Evolutionary conservation across 495 filamentous ascomycete genomes (phyloP), one percentile per base, ranked within the genome.

Genomic region (Xylaria telfairii): DNA sequence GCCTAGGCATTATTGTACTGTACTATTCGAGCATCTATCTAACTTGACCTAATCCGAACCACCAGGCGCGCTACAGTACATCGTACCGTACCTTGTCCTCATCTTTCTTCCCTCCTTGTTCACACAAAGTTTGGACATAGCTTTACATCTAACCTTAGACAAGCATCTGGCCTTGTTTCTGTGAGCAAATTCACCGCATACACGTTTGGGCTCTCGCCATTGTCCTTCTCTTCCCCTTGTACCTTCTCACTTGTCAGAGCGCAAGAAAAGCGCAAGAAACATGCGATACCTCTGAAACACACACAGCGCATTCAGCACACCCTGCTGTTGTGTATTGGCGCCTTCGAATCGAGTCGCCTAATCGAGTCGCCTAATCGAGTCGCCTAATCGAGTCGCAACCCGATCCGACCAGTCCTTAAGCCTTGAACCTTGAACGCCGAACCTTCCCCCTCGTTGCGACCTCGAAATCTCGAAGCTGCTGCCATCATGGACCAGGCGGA

Each of bases 401-500:
- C 13, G 37, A 41, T 7, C 59, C 12, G 17, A 32, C 53, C 2
- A 32, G 28, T 13, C 26, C 53, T 12, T 17, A 21, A 17, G 42
- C 9, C 24, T 28, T 39, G 15, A 39, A 47, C 41, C 2, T 60
- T 47, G 9, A 65, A n/a, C 17, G 8, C 17, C n/a, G 26, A 62
- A 41, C 34, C 57, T n/a, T n/a, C n/a, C n/a, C n/a, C 47, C 44
- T 0, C 15, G 46, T 24, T 12, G 10, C n/a, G 26, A 56, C 53
- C 39, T 68, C 17, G 19, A 56, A 44, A 46, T n/a, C 12, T 62
- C 32, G 57, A 63, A 17, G 4, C 39, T 32, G 17, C 67, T 26
- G 30, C 65, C 30, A 72, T 65, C 53, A 86, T 86, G 84, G 83
- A 85, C 69, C 84, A 86, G 73, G 83, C 85, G 63, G 86, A 88